A percentile compares a stretch with the other conserved stretches of the same genome.
Evolutionary conservation across 441 rosid species (phyloP).

Genomic region (Syzygium syzygioides): DNA sequence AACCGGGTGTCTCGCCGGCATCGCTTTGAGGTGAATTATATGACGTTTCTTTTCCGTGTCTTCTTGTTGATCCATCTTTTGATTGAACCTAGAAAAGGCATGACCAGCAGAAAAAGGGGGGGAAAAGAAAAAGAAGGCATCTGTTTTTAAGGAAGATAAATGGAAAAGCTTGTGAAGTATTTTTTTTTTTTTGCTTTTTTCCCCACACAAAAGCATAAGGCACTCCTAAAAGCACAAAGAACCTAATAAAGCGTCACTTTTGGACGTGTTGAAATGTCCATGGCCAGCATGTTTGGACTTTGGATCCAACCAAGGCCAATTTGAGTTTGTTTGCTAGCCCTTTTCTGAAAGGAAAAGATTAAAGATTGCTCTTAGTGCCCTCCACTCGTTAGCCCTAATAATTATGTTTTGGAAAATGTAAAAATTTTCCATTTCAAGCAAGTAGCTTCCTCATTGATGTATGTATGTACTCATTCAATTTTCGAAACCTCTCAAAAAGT

Average conservation of each 20-base stretch:
- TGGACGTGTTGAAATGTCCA: background rate
- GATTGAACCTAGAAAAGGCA: background rate
- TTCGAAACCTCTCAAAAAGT: background rate
- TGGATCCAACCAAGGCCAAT: background rate
- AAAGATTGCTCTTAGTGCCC: background rate
- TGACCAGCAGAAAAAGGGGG: background rate
- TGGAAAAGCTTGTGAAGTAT: background rate
- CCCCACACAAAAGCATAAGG: background rate
- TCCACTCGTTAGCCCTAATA: background rate
- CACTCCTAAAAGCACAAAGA: background rate
- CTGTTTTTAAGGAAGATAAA: background rate
- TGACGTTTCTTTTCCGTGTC: background rate
- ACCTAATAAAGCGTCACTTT: background rate
- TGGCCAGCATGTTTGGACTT: background rate
- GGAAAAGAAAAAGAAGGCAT: background rate
- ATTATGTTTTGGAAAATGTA: background rate
- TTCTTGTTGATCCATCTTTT: background rate
- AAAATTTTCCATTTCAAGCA: background rate
- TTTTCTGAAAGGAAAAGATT: background rate
- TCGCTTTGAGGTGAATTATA: background rate
- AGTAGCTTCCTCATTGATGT: background rate
- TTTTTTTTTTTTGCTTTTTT: background rate
- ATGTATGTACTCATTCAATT: background rate
- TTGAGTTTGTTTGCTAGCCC: background rate
- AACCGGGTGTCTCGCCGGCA: background rate